phyloP scores from a whole-genome alignment of 139 green algal genomes.

The Gonium pectorale region DNA sequence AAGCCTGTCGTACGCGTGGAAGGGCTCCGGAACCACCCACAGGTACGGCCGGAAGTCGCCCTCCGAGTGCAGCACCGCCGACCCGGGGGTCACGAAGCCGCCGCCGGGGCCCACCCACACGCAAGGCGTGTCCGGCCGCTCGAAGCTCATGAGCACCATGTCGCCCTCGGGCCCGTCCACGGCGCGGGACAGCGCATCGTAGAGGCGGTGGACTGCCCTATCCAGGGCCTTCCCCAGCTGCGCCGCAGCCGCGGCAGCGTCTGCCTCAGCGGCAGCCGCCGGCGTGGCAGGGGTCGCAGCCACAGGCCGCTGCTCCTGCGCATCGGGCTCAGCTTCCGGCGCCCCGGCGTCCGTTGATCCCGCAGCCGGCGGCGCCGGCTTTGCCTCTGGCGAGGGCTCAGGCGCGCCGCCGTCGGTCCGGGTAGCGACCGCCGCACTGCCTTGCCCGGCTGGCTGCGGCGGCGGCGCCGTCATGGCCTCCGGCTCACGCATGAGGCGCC shows the following conservation, averaged over 20 bases:
- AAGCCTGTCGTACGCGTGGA: slow-evolving; percentile 27
- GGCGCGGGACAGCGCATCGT: background rate
- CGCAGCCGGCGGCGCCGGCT: background rate
- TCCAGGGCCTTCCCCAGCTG: background rate
- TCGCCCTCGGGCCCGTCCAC: slow-evolving; percentile 43
- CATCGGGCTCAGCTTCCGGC: too few relatives aligned
- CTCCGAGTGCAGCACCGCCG: slow-evolving; percentile 36
- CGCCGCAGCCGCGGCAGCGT: background rate
- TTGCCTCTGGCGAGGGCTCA: background rate
- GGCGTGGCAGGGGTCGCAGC: background rate
- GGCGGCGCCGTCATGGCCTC: background rate
- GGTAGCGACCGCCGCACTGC: background rate
- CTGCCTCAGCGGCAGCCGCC: background rate
- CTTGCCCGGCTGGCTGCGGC: background rate
- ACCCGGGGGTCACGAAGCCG: slow-evolving; percentile 54
- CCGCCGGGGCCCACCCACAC: slow-evolving; percentile 53
- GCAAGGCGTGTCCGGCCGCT: slow-evolving; percentile 5
- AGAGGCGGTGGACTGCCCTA: slow-evolving; percentile 26
- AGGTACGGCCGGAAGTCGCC: slow-evolving; percentile 66
- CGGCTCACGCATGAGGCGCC: background rate
- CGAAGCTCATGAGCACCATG: slow-evolving; percentile 48
- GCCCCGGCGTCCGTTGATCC: background rate
- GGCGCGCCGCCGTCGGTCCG: background rate
- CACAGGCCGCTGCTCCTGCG: too few relatives aligned
- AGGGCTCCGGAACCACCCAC: slow-evolving; percentile 50